Evolutionary conservation across 2,329 filamentous ascomycete species (phyloP).

Genomic region (Teratosphaeria nubilosa): DNA sequence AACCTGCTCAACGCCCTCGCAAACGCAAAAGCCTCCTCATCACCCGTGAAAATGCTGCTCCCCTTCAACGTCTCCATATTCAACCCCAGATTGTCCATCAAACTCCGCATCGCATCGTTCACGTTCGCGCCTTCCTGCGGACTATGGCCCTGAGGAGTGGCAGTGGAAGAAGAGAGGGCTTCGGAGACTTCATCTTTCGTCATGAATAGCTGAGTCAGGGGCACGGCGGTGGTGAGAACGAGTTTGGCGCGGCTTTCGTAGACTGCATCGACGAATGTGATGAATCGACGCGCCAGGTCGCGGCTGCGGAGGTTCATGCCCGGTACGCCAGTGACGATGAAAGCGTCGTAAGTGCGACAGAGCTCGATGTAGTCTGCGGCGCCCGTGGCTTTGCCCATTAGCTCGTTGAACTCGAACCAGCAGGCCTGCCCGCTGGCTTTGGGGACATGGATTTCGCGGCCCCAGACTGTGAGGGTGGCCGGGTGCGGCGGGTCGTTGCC

Average conservation of each 20-base stretch:
- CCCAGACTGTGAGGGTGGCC: constrained; percentile 81
- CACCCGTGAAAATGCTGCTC: constrained; percentile 79
- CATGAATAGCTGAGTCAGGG: constrained; percentile 70
- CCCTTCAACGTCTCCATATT: constrained; percentile 78
- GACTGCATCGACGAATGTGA: constrained; percentile 93
- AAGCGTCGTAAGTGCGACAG: constrained; percentile 79
- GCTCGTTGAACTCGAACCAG: constrained; percentile 83
- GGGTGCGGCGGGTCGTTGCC: constrained; percentile 63
- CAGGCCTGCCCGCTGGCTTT: constrained; percentile 78
- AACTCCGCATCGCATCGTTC: constrained; percentile 61
- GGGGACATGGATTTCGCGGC: constrained; percentile 78
- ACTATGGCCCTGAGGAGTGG: constrained; percentile 14
- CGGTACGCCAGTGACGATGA: constrained; percentile 83
- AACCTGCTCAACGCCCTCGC: constrained; percentile 75
- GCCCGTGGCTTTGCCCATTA: constrained; percentile 79
- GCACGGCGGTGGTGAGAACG: constrained; percentile 80
- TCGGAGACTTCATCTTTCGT: constrained; percentile 32
- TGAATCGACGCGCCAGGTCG: constrained; percentile 84
- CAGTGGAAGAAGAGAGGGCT: constrained; percentile 31
- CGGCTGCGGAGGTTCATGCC: constrained; percentile 81
- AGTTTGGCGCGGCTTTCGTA: constrained; percentile 92
- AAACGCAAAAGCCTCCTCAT: constrained; percentile 95
- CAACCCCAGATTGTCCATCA: constrained; percentile 81
- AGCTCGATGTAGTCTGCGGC: constrained; percentile 94
- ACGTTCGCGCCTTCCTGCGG: constrained; percentile 33